Percentiles rank a stretch among this genome's conserved stretches.
Evolutionary conservation across 1,284 basidiomycete species (phyloP).

Genomic region (Uromyces viciae-fabae): DNA sequence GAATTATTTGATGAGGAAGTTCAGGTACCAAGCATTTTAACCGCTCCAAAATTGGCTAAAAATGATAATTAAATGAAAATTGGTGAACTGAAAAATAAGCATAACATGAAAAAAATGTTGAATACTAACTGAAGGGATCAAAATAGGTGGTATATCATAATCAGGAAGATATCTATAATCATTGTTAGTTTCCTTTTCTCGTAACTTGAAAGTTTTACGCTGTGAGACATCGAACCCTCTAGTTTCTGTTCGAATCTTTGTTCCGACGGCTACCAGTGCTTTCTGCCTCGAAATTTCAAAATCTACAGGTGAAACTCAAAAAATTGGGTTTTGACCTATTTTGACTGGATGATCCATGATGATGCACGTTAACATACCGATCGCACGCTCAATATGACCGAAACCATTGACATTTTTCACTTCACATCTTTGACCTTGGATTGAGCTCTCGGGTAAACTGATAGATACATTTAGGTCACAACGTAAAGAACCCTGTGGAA

Average conservation of each 20-base stretch:
- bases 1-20: constrained; percentile 67
- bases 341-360: background rate
- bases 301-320: constrained; percentile 53
- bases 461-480: constrained; percentile 96
- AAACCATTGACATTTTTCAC: constrained; percentile 96
- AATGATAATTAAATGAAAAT: background rate
- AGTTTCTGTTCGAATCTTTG: constrained; percentile 73
- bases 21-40: constrained; percentile 68
- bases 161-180: constrained; percentile 99
- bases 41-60: constrained; percentile 59
- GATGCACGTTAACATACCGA: constrained; percentile 62
- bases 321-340: background rate
- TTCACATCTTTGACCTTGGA: constrained; percentile 82
- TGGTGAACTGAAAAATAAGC: background rate
- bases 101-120: background rate
- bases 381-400: constrained; percentile 77
- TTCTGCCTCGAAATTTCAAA: constrained; percentile 73
- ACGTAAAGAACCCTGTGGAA: constrained; percentile 73
- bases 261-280: constrained; percentile 60
- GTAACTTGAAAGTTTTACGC: constrained; percentile 73
- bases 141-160: constrained; percentile 76
- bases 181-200: constrained; percentile 86
- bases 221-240: constrained; percentile 80
- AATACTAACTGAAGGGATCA: constrained; percentile 57
- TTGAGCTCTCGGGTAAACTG: constrained; percentile 50